These are phyloP conservation scores for Knoxdaviesia proteae DNA, from an alignment of 2,329 filamentous ascomycete species.

Conservation along the genomic window DNA sequence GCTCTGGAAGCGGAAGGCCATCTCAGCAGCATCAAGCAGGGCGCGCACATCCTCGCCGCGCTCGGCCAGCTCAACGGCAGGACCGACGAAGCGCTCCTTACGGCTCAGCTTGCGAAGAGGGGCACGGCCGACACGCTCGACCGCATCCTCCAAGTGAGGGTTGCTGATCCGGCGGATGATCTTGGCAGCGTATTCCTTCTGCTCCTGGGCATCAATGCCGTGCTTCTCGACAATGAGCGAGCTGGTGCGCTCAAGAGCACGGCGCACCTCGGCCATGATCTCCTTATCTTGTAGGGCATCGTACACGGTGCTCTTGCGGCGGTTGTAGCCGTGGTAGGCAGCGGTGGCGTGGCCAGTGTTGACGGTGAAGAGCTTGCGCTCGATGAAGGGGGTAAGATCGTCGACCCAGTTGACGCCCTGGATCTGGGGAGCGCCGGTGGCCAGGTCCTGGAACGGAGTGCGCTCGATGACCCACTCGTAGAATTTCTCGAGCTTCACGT, in stretches of 20 bases:
- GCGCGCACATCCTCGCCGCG: conserved; percentile 49
- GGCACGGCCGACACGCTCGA: conserved; percentile 87
- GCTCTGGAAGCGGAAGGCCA: conserved; percentile 89
- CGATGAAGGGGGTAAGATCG: conserved; percentile 82
- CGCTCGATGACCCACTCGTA: conserved; percentile 96
- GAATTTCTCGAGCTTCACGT: conserved; percentile 95
- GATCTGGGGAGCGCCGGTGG: conserved; percentile 44
- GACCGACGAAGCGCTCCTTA: conserved; percentile 90
- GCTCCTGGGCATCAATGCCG: conserved; percentile 51
- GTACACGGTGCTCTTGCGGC: conserved; percentile 70
- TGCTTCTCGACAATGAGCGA: conserved; percentile 75
- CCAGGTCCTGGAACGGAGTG: conserved; percentile 55
- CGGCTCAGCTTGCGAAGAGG: conserved; percentile 83
- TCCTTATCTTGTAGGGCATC: conserved; percentile 44
- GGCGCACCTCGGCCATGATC: conserved; percentile 62
- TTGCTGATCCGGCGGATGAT: conserved; percentile 90
- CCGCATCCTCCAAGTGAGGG: conserved; percentile 75
- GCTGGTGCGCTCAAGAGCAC: conserved; percentile 69
- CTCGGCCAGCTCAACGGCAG: conserved; percentile 76
- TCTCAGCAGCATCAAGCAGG: conserved; percentile 68
- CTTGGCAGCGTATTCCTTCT: conserved; percentile 72
- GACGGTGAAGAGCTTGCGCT: conserved; percentile 98
- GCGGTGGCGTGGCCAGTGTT: conserved; percentile 95
- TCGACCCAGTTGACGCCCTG: conserved; percentile 85
- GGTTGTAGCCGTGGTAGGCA: conserved; percentile 83